Percentiles rank a stretch among this genome's conserved stretches.
Conservation (phyloP, 2,329 filamentous ascomycete species). For the Claviceps purpurea region DNA sequence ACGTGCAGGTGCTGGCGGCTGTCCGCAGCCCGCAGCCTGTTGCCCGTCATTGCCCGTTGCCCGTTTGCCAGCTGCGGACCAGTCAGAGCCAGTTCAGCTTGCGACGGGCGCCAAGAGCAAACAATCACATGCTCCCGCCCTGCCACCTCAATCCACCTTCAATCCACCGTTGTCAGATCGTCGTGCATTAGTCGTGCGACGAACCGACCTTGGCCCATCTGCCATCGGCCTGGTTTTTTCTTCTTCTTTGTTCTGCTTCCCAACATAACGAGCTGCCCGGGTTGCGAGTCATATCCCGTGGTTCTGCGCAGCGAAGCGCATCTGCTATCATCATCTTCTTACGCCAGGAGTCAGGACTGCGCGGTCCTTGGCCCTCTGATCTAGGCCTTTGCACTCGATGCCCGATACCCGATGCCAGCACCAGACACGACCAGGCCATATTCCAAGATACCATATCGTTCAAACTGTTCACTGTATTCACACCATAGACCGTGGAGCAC, state of each 20-base stretch:
- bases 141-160: neutral
- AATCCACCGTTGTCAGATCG: neutral
- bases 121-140: neutral
- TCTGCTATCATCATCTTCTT: neutral
- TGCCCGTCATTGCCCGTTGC: neutral
- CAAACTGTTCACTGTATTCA: neutral
- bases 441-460: neutral
- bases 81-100: neutral
- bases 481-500: too few species aligned
- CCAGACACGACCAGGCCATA: neutral
- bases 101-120: neutral
- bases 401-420: neutral
- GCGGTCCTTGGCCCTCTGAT: neutral
- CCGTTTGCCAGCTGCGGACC: neutral
- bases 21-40: neutral
- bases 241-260: neutral
- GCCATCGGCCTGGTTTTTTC: neutral
- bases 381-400: too few species aligned
- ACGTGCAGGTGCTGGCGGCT: neutral
- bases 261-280: neutral
- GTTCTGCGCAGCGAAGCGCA: neutral
- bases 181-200: neutral
- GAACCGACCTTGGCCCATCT: neutral
- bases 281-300: neutral
- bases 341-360: neutral